Base-by-base conservation (phyloP, 371 early-diverging fungal genomes). In the Lichtheimia hyalospora region DNA sequence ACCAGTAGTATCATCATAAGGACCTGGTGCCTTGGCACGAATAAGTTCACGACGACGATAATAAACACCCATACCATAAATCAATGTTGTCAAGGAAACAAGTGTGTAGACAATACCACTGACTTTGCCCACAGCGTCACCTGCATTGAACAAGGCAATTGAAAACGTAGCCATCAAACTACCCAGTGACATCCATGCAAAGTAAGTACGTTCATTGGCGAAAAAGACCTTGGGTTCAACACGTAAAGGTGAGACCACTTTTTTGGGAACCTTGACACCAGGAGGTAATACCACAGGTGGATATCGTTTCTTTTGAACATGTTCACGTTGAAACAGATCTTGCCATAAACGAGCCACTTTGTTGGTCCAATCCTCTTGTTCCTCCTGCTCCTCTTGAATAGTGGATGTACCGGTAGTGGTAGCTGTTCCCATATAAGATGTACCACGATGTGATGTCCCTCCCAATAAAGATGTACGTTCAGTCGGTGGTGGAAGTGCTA, bases 161-260 rank as follows among this genome's bases (percentile, higher is more conserved):
- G 92, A 86, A 13, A 95, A 78, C 18, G 89, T 90, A 3, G 89
- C 88, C 15, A 95, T 68, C 52, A 92, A 69, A 2, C 88, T 83
- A 5, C 90, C 82, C 72, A 92, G 87, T 67, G 89, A 84, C 69
- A 92, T 83, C 93, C 93, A 92, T 5, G 96, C 89, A 52, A 99
- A 83, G 71, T 99, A 99, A 1, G 99, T 99, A 54, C 99, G 87
- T 77, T 99, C 99, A 69, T 99, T 99, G 57, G 99, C 99, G 84
- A 99, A 99, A 77, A 92, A 99, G 14, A 98, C 98, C 79, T 99
- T 99, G 50, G 99, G 99, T 65, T 99, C 99, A 3, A 99, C 92
- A 16, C 98, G 89, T 20, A 94, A 87, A 0, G 96, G 91, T 0
- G 93, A 83, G 0, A 86, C 84, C 25, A 95, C 89, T 60, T 83